phyloP scores from a whole-genome alignment of 805 yeast species.

The Naumovozyma baii region DNA sequence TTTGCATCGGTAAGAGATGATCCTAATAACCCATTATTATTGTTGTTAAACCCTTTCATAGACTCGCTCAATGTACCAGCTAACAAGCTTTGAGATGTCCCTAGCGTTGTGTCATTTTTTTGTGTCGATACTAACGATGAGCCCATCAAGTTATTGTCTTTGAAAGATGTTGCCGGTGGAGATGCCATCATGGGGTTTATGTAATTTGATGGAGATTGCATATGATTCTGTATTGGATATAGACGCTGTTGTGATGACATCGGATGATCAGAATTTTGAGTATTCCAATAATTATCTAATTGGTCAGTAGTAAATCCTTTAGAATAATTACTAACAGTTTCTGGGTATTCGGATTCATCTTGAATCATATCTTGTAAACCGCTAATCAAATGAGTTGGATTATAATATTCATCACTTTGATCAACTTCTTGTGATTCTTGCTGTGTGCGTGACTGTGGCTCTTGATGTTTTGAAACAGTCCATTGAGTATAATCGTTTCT shows the following conservation, averaged over 20 bases:
- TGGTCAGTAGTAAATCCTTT: conserved; percentile 29
- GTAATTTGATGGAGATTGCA: not conserved
- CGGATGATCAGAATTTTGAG: conserved; percentile 5
- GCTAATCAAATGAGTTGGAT: conserved; percentile 23
- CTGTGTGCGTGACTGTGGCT: conserved; percentile 3
- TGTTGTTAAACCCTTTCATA: not conserved
- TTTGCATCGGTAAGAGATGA: too few species aligned
- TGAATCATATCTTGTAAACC: conserved; percentile 28
- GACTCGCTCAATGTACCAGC: not conserved
- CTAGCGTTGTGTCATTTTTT: not conserved
- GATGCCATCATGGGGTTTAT: not conserved
- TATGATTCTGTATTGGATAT: not conserved
- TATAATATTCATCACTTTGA: conserved; percentile 24
- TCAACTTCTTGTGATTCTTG: conserved; percentile 4
- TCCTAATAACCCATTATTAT: not conserved
- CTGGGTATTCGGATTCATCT: conserved; percentile 25
- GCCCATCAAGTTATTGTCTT: conserved; percentile 1
- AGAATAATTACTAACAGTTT: conserved; percentile 23
- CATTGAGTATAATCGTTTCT: not conserved
- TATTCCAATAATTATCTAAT: conserved; percentile 29
- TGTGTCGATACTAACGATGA: not conserved
- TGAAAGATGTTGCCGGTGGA: not conserved
- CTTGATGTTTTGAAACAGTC: conserved; percentile 1
- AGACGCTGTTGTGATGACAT: not conserved
- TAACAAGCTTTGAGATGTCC: not conserved